These are phyloP conservation scores for Pythium folliculosum DNA, from an alignment of 352 stramenopile species.

Conservation along the genomic window DNA sequence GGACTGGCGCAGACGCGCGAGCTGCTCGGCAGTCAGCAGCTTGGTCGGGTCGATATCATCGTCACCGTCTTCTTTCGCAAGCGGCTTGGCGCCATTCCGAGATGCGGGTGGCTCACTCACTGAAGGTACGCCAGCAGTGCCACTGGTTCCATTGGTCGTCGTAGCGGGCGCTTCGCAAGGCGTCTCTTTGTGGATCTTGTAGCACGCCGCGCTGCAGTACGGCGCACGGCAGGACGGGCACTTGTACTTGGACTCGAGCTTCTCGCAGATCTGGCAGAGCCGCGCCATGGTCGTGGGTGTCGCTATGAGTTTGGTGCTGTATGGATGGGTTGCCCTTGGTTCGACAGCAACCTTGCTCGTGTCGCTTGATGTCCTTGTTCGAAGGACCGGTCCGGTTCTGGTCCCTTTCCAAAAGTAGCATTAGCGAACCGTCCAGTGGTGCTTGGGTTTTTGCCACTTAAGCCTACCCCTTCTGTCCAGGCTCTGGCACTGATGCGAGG, in stretches of 20 bases:
- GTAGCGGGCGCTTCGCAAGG: conserved; percentile 37
- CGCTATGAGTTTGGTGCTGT: too few species aligned
- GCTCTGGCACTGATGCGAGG: conserved; percentile 22
- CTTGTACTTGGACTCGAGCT: conserved; percentile 79
- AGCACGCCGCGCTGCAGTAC: conserved; percentile 80
- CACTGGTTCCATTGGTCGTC: conserved; percentile 5
- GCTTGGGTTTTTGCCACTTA: conserved; percentile 24
- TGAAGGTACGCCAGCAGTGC: background rate
- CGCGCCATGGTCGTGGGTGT: conserved; percentile 34
- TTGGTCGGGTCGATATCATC: conserved; percentile 38
- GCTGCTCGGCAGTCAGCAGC: conserved; percentile 56
- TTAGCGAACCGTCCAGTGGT: conserved; percentile 4
- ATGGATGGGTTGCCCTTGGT: background rate
- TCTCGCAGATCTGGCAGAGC: conserved; percentile 55
- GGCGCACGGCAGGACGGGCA: conserved; percentile 66
- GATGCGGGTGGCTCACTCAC: background rate
- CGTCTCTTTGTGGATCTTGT: conserved; percentile 79
- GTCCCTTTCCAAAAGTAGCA: conserved; percentile 6
- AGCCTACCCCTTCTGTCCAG: conserved; percentile 11
- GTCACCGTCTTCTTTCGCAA: conserved; percentile 31
- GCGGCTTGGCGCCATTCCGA: background rate
- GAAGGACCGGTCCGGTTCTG: background rate
- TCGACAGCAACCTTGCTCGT: background rate
- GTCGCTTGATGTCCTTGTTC: conserved; percentile 7
- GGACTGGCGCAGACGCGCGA: conserved; percentile 42